Evolutionary conservation across 371 early-diverging fungal genomes (phyloP), one percentile per base, ranked within the genome.

Genomic region (Zopfochytrium polystomum): DNA sequence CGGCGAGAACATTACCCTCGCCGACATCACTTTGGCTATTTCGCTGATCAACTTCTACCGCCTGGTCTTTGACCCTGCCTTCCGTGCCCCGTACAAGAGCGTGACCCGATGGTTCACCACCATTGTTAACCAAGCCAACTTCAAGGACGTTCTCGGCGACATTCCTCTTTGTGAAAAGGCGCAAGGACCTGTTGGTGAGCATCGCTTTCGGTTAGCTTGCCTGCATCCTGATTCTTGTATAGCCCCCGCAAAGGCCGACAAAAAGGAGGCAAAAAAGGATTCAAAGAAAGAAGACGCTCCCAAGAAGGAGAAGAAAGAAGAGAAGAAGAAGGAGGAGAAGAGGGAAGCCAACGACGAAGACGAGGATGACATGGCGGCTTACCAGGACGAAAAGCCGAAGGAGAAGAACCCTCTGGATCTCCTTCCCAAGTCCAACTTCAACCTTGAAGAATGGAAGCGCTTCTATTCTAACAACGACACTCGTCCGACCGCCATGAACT

Each of bases 391-490:
- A 60, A 85, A 82, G 66, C 90, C 91, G 71, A 91, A 92, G 85
- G 87, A 84, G 71, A 93, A 93, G 91, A 90, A 87, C 84, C 85
- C 86, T 75, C 78, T 93, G 67, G 95, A 95, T 69, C 76, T 86
- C 63, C 82, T 94, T 72, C 93, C 94, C 63, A 84, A 87, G 56
- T 87, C 91, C 71, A 67, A 77, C 66, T 86, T 95, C 78, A 72
- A 79, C 69, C 67, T 94, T 59, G 94, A 95, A 62, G 88, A 87
- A 67, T 95, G 95, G 96, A 94, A 95, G 87, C 88, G 95, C 60
- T 85, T 88, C 79, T 95, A 95, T 88, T 91, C 92, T 55, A 95
- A 95, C 90, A 92, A 93, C 78, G 90, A 93, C 60, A 77, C 81
- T 47, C 75, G 78, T 60, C 90, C 92, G 62, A 84, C 79, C 54